phyloP scores from a whole-genome alignment of 2,329 filamentous ascomycete genomes.

The Calonectria honghensis region DNA sequence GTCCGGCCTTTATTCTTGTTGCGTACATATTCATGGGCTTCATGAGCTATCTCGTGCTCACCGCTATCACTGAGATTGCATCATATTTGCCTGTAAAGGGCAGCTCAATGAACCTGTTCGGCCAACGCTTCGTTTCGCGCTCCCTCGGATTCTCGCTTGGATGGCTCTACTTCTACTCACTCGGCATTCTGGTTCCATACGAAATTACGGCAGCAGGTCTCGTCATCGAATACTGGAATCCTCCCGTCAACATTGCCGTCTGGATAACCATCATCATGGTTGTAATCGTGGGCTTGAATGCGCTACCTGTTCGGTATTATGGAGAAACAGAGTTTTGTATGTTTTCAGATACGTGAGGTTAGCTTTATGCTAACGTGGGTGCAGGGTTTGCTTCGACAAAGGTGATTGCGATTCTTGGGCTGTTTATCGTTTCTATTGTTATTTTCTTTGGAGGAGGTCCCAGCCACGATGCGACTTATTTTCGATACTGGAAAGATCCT shows the following conservation, averaged over 20 bases:
- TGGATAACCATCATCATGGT: conserved; percentile 33
- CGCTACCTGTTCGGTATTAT: neutral
- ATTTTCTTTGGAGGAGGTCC: conserved; percentile 78
- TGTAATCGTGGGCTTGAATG: conserved; percentile 7
- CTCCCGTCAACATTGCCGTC: conserved; percentile 43
- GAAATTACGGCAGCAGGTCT: conserved; percentile 45
- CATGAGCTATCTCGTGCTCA: conserved; percentile 74
- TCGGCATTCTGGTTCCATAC: conserved; percentile 41
- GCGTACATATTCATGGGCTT: conserved; percentile 70
- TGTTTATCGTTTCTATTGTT: conserved; percentile 7
- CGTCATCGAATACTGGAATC: conserved; percentile 49
- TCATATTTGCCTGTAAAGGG: conserved; percentile 53
- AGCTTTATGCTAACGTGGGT: neutral
- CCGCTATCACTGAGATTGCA: conserved; percentile 59
- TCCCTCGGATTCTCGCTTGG: conserved; percentile 62
- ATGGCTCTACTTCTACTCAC: conserved; percentile 66
- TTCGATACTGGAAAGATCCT: conserved; percentile 76
- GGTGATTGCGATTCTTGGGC: conserved; percentile 17
- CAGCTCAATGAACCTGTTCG: conserved; percentile 53
- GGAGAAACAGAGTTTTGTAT: conserved; percentile 22
- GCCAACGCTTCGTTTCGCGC: conserved; percentile 54
- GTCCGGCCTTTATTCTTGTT: conserved; percentile 65
- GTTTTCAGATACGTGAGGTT: neutral
- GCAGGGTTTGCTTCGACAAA: conserved; percentile 17
- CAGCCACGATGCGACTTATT: conserved; percentile 79